phyloP scores from a whole-genome alignment of 2,329 filamentous ascomycete species.

The Cytospora mali region DNA sequence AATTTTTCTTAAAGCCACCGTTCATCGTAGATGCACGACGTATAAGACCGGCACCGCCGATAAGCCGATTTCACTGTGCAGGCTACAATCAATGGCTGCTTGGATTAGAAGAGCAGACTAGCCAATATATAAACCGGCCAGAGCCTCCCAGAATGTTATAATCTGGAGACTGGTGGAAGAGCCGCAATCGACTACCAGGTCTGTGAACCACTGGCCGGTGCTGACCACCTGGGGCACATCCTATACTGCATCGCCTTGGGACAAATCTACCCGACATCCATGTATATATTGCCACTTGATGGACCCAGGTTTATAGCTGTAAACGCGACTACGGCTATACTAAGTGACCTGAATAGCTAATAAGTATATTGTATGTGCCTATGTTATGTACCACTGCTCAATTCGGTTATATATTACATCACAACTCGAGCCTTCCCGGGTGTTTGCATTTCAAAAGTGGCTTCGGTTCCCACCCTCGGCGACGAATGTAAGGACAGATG shows the following conservation, averaged over 20 bases:
- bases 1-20: no score
- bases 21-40: no score
- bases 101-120: background rate
- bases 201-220: background rate
- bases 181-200: background rate
- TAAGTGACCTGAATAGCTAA: no score
- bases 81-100: background rate
- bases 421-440: slow-evolving; percentile 11
- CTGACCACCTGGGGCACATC: no score
- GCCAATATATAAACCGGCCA: background rate
- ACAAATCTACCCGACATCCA: background rate
- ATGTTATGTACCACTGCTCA: no score
- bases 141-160: background rate
- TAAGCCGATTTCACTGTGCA: background rate
- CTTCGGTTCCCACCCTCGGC: background rate
- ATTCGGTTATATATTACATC: background rate
- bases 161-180: background rate
- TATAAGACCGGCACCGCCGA: background rate
- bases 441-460: slow-evolving; percentile 15
- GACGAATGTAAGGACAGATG: slow-evolving; percentile 7
- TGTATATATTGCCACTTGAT: background rate
- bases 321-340: no score
- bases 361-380: no score
- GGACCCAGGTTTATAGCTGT: no score
- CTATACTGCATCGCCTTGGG: background rate